Conservation (phyloP, 2,329 filamentous ascomycete genomes). For the Akanthomyces uredinophilus region DNA sequence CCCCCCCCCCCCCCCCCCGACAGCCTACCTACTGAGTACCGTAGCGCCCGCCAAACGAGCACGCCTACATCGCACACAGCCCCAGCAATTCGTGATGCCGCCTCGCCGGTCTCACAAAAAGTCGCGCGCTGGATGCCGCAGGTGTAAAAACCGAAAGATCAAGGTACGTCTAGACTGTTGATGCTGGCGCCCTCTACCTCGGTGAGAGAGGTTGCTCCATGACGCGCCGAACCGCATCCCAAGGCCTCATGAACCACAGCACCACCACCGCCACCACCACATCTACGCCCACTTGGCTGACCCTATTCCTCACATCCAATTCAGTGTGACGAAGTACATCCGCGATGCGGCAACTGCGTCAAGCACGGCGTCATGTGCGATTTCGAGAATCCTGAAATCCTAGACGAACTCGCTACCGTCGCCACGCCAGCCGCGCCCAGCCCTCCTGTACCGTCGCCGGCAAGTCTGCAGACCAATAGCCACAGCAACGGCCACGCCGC, state of each 20-base stretch:
- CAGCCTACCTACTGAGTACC: background rate
- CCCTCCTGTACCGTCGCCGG: conserved; percentile 22
- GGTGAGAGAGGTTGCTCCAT: background rate
- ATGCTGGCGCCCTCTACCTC: background rate
- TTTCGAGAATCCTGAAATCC: conserved; percentile 50
- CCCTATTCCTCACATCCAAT: background rate
- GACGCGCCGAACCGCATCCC: background rate
- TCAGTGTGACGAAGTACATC: conserved; percentile 62
- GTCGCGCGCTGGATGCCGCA: conserved; percentile 59
- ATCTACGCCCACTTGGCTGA: background rate
- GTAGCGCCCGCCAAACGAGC: background rate
- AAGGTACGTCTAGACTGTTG: conserved; percentile 44
- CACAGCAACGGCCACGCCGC: background rate
- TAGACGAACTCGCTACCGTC: conserved; percentile 38
- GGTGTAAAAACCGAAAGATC: conserved; percentile 64
- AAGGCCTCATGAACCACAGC: background rate
- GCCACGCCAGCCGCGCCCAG: conserved; percentile 19
- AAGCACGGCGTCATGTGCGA: conserved; percentile 64
- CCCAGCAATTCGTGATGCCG: conserved; percentile 42
- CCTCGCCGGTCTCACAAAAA: conserved; percentile 65
- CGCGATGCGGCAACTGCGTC: conserved; percentile 59
- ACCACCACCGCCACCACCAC: background rate
- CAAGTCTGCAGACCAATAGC: conserved; percentile 19
- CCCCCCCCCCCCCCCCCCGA: too few relatives aligned
- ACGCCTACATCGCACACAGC: background rate